Evolutionary conservation across 345 rosid species (phyloP).

Genomic region (Capsella bursapastoris): DNA sequence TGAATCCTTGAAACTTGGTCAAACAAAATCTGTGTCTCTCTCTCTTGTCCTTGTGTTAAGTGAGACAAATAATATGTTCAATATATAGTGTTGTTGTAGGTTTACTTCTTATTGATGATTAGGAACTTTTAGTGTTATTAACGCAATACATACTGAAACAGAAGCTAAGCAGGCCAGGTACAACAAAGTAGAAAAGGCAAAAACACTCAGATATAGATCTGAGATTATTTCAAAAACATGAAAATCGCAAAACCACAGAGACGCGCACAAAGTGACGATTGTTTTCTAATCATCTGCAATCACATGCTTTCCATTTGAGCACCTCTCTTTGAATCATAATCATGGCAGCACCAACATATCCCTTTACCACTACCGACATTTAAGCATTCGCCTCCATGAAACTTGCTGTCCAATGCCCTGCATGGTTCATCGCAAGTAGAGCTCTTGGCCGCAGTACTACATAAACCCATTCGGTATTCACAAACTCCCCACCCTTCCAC

Average conservation of each 20-base stretch:
- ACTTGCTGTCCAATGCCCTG: neutral
- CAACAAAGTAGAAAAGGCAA: neutral
- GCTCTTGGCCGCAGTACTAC: neutral
- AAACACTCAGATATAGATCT: neutral
- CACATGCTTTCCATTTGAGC: neutral
- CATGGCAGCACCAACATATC: neutral
- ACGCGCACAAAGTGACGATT: neutral
- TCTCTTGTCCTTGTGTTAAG: neutral
- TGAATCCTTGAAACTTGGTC: conserved; percentile 46
- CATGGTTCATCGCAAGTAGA: neutral
- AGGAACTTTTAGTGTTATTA: neutral
- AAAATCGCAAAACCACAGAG: neutral
- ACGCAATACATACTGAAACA: too few species aligned
- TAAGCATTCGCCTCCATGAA: neutral
- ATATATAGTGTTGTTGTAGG: conserved; percentile 1
- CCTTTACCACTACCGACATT: neutral
- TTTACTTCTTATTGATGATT: neutral
- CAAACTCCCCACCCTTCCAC: neutral
- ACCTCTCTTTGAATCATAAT: neutral
- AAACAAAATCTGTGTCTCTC: neutral
- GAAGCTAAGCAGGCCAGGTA: too few species aligned
- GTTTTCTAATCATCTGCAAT: neutral
- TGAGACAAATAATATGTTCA: conserved; percentile 13
- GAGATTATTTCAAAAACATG: neutral
- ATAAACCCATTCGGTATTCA: neutral